Evolutionary conservation across 2,329 filamentous ascomycete species (phyloP).

Genomic region (Fusarium penzigii): DNA sequence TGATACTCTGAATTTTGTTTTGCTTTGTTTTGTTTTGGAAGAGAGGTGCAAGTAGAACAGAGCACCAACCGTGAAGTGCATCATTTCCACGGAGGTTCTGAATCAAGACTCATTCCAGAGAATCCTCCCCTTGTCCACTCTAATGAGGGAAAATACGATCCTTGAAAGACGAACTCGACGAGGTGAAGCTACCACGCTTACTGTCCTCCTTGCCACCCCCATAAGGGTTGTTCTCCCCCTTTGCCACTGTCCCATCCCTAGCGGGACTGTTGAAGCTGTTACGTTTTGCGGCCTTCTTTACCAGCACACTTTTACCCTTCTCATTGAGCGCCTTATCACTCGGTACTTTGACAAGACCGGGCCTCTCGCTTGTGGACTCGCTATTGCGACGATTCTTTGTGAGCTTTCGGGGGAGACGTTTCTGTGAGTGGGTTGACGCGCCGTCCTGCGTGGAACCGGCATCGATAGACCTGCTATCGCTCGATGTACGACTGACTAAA

Average conservation of each 20-base stretch:
- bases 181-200: constrained; percentile 26
- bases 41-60: no score
- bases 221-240: constrained; percentile 24
- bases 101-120: neutral
- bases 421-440: constrained; percentile 28
- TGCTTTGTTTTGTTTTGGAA: no score
- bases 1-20: no score
- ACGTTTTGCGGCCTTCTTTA: constrained; percentile 39
- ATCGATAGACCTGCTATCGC: constrained; percentile 36
- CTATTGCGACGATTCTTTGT: constrained; percentile 42
- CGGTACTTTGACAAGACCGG: constrained; percentile 8
- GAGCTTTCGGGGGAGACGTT: constrained; percentile 43
- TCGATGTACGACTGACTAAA: constrained; percentile 33
- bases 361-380: constrained; percentile 36
- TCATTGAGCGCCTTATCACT: constrained; percentile 18
- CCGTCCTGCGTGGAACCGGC: constrained; percentile 27
- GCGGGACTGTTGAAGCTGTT: constrained; percentile 27
- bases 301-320: constrained; percentile 35
- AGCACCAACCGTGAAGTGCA: no score
- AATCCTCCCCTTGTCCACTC: neutral
- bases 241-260: constrained; percentile 27
- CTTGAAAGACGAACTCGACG: constrained; percentile 27
- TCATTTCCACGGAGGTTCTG: no score
- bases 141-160: constrained; percentile 27
- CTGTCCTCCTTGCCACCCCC: constrained; percentile 21